phyloP scores from a whole-genome alignment of 768 basidiomycete species.

The Mycena indigotica region DNA sequence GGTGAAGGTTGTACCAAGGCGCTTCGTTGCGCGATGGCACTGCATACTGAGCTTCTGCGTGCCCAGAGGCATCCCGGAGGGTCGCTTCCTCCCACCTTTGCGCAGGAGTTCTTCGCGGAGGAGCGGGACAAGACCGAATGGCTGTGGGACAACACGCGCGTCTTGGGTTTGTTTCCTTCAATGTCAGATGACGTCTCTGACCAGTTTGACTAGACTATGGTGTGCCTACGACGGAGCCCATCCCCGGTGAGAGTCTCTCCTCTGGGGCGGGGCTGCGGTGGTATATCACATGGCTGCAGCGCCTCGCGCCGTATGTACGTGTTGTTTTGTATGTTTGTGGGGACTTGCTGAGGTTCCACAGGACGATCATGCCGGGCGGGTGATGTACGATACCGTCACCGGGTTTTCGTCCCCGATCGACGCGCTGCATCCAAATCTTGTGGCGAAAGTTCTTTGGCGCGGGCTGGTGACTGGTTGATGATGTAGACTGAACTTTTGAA shows the following conservation, averaged over 20 bases:
- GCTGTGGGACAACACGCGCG: slow-evolving; percentile 19
- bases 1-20: slow-evolving; percentile 19
- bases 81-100: slow-evolving; percentile 10
- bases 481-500: no score
- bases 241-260: slow-evolving; percentile 15
- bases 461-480: no score
- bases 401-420: slow-evolving; percentile 21
- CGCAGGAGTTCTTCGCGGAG: slow-evolving; percentile 20
- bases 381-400: slow-evolving; percentile 15
- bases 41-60: slow-evolving; percentile 8
- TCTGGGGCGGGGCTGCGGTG: slow-evolving; percentile 4
- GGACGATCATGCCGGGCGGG: slow-evolving; percentile 20
- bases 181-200: neutral
- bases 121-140: slow-evolving; percentile 17
- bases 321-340: neutral
- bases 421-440: slow-evolving; percentile 23
- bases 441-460: slow-evolving; percentile 23
- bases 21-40: slow-evolving; percentile 4
- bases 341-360: neutral
- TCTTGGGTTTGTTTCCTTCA: slow-evolving; percentile 1
- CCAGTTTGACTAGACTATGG: slow-evolving; percentile 11
- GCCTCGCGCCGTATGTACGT: slow-evolving; percentile 11
- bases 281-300: slow-evolving; percentile 10
- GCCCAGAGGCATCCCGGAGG: neutral
- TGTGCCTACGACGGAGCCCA: slow-evolving; percentile 8